Evolutionary conservation across 208 protist species (phyloP), one percentile per base, ranked within the genome.

Genomic region (Endotrypanum monterogeii): DNA sequence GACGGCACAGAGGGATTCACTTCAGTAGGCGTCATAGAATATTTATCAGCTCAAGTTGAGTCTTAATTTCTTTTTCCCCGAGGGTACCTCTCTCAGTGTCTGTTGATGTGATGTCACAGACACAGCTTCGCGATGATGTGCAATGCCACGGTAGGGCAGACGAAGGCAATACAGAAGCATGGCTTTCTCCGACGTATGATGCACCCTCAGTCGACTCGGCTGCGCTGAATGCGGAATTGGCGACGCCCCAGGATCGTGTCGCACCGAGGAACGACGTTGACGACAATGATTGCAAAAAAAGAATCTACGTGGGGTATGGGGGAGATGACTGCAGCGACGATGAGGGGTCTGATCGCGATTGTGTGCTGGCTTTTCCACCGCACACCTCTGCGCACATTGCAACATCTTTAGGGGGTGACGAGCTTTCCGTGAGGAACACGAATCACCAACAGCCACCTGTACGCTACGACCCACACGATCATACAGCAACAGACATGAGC

Each of bases 381-480:
- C 57, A 6, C 0, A 0, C 14, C 57, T n/a, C 3, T 62, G 28
- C 18, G 32, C 20, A n/a, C 57, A 11, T 20, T 32, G 12, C 57
- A 32, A 32, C 57, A 11, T 25, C 16, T 14, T 62, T 5, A 8
- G 20, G 20, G 57, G 37, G 50, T 32, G 32, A 39, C 20, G 18
- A 18, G 32, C 20, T 1, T 39, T n/a, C 11, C 23, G 9, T 23
- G 37, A 0, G 61, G 23, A 51, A 39, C n/a, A 7, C 3, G 18
- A 12, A 11, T 9, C 6, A 32, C 16, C 23, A 9, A 25, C 14
- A 39, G 9, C n/a, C 23, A 23, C 67, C 46, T 30, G 51, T 75
- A 16, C 69, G 39, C 3, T 71, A 74, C 65, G 78, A 78, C n/a
- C 20, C 55, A 12, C 37, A 74, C 11, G 78, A 82, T 37, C 66